Evolutionary conservation across 257 asterid species (phyloP).

Genomic region (Capsicum pubescens): DNA sequence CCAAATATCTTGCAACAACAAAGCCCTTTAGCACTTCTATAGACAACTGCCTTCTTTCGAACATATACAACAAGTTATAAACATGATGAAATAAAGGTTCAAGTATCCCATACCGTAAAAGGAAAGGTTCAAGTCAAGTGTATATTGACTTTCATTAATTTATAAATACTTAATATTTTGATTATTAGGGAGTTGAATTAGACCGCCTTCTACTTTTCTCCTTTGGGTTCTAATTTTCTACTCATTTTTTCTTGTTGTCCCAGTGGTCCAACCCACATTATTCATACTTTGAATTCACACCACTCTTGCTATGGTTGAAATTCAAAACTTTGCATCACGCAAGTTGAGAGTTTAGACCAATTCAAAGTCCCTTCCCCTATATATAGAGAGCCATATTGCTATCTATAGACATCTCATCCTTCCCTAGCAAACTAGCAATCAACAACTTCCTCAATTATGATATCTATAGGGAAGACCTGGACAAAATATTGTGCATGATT

Average conservation of each 20-base stretch:
- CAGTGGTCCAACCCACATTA: not conserved
- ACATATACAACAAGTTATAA: too few species aligned
- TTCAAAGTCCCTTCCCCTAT: constrained; percentile 15
- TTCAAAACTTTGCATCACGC: not conserved
- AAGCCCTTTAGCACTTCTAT: too few species aligned
- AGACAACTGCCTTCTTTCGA: too few species aligned
- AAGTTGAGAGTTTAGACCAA: constrained; percentile 17
- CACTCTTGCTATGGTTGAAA: not conserved
- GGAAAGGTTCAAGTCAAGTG: constrained; percentile 7
- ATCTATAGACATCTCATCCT: not conserved
- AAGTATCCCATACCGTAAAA: not conserved
- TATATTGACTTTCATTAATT: not conserved
- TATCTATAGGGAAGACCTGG: not conserved
- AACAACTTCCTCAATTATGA: not conserved
- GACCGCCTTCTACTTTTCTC: not conserved
- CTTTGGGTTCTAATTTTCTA: not conserved
- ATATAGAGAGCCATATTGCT: not conserved
- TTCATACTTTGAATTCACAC: not conserved
- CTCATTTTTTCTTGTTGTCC: not conserved
- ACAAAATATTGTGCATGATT: constrained; percentile 7
- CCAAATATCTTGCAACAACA: too few species aligned
- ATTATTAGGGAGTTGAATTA: constrained; percentile 6
- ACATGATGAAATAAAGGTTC: too few species aligned
- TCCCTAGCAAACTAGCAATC: not conserved
- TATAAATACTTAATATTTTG: not conserved